Base-by-base conservation (phyloP, 345 rosid genomes). In the Ailanthus altissimus region DNA sequence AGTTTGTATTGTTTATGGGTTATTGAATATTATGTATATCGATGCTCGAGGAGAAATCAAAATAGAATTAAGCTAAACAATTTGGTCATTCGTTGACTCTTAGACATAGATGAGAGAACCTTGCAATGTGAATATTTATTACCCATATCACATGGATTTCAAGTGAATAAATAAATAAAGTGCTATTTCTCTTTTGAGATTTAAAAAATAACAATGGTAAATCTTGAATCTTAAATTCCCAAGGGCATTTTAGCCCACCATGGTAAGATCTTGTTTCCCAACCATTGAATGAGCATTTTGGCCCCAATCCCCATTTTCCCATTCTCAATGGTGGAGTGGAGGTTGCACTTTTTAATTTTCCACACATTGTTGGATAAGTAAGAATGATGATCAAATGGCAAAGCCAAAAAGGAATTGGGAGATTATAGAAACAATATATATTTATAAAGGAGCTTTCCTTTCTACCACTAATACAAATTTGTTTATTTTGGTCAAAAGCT, bases 261-360 rank as follows among this genome's bases (percentile, higher is more conserved):
- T 11, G 53, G 32, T 3, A 64, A n/a, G 49, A 38, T 38, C 36
- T 50, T 50, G 50, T 32, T 51, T 74, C 70, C 50, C 49, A 14
- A 75, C 78, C 62, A 32, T 63, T 50, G 77, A 74, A 4, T 36
- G 36, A 50, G 78, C 59, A 51, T 75, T 64, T n/a, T 64, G 51
- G 50, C 40, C 23, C 13, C 40, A 0, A 56, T 38, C 69, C 70
- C 61, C 77, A 47, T 68, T 20, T 25, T 49, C 6, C 58, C 18
- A 28, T 25, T 46, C 49, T 21, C 61, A 74, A 4, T 36, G 70
- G 77, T 36, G 77, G 77, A 49, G 60, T n/a, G n/a, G n/a, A n/a
- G n/a, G n/a, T n/a, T n/a, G n/a, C n/a, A n/a, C n/a, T n/a, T n/a
- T n/a, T n/a, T n/a, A 50, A 43, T 6, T 62, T 38, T 38, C 50